Percentiles rank a stretch among this genome's conserved stretches.
phyloP scores from a whole-genome alignment of 129 eudicot genomes.

The Centrapalus pauciflorus region DNA sequence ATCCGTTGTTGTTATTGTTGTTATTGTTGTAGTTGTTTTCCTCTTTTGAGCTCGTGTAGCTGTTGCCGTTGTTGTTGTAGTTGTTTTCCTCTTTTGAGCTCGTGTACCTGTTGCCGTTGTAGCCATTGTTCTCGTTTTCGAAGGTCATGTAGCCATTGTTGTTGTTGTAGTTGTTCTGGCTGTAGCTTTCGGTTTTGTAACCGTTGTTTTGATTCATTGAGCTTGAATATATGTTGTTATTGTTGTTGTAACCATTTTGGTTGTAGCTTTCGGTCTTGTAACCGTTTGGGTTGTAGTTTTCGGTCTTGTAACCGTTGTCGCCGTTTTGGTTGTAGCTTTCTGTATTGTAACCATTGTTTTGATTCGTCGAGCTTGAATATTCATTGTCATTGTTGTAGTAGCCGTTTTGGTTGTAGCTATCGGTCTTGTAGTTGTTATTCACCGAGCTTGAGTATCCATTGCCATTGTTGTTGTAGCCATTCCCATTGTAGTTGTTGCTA shows the following conservation, averaged over 20 bases:
- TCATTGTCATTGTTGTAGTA: not conserved
- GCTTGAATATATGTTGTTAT: not conserved
- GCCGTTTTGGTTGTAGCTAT: not conserved
- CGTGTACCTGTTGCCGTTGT: conserved; percentile 24
- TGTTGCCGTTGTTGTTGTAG: conserved; percentile 17
- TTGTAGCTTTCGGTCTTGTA: conserved; percentile 7
- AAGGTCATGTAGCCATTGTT: conserved; percentile 12
- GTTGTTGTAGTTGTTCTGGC: conserved; percentile 11
- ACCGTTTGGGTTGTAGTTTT: conserved; percentile 7
- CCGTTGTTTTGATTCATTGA: not conserved
- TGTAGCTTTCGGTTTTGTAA: not conserved
- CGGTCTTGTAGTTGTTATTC: not conserved
- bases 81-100: conserved; percentile 17
- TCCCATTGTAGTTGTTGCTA: not conserved
- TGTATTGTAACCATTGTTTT: not conserved
- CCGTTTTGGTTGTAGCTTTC: conserved; percentile 15
- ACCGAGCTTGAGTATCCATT: conserved; percentile 1
- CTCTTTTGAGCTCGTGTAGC: conserved; percentile 14
- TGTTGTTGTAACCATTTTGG: not conserved
- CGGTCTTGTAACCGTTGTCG: not conserved
- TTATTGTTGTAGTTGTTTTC: conserved; percentile 15
- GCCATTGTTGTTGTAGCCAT: not conserved
- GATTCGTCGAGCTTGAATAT: not conserved
- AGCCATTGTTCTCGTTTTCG: conserved; percentile 17
- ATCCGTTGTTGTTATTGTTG: conserved; percentile 12